phyloP scores from a whole-genome alignment of 1,284 basidiomycete genomes.

The Peniophora sp. region DNA sequence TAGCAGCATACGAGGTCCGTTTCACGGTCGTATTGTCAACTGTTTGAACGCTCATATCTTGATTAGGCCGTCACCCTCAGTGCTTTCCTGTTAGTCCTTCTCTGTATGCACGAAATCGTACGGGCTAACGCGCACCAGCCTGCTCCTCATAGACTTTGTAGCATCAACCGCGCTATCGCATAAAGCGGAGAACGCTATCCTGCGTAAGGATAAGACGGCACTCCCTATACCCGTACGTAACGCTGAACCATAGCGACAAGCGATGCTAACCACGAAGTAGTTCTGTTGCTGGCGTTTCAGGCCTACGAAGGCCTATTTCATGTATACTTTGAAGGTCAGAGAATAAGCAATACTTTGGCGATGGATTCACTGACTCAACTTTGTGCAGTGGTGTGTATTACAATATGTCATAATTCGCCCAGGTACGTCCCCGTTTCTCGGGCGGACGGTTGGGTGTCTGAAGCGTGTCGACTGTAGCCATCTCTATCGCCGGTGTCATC shows the following conservation, averaged over 20 bases:
- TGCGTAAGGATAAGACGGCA: conserved; percentile 71
- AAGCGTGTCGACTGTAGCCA: conserved; percentile 13
- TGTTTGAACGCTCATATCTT: neutral
- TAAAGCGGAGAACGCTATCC: conserved; percentile 57
- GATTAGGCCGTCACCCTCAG: conserved; percentile 68
- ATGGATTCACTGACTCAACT: conserved; percentile 1
- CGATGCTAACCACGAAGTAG: conserved; percentile 21
- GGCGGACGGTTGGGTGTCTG: neutral
- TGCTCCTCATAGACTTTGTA: conserved; percentile 82
- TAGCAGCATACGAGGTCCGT: conserved; percentile 38
- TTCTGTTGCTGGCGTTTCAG: conserved; percentile 73
- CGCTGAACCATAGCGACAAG: neutral
- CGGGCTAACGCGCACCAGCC: conserved; percentile 28
- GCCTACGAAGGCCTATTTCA: conserved; percentile 83
- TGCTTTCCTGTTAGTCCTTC: conserved; percentile 66
- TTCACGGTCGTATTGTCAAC: conserved; percentile 1
- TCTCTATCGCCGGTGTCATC: conserved; percentile 70
- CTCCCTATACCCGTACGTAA: conserved; percentile 63
- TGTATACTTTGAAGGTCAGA: conserved; percentile 76
- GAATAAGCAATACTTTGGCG: conserved; percentile 4
- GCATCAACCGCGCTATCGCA: conserved; percentile 58
- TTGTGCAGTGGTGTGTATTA: conserved; percentile 61
- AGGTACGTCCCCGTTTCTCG: conserved; percentile 27
- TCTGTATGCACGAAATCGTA: too few relatives aligned
- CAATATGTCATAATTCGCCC: conserved; percentile 82